These are phyloP conservation scores for Penicillium canescens DNA, from an alignment of 495 filamentous ascomycete genomes.

Conservation along the genomic window DNA sequence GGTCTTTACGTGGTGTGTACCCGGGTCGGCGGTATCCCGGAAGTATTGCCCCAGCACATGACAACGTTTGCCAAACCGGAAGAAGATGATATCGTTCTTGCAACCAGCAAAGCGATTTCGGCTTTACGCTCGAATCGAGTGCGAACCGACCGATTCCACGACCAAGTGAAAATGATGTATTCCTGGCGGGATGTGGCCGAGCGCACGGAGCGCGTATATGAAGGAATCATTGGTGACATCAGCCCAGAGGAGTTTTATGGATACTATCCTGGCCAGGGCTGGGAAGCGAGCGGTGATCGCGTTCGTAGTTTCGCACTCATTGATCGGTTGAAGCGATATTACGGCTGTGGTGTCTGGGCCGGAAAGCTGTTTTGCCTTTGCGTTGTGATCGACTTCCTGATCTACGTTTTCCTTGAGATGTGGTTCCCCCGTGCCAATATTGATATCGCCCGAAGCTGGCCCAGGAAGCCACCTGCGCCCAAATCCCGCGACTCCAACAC, in stretches of 20 bases:
- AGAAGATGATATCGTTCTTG: conserved; percentile 65
- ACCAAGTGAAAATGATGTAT: conserved; percentile 97
- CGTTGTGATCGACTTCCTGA: conserved; percentile 87
- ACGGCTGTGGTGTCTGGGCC: conserved; percentile 99
- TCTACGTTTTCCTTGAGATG: conserved; percentile 85
- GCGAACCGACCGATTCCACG: conserved; percentile 90
- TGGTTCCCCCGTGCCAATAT: conserved; percentile 82
- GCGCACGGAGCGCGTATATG: conserved; percentile 91
- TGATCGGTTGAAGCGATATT: conserved; percentile 91
- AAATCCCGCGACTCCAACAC: conserved; percentile 9
- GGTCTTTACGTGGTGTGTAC: conserved; percentile 96
- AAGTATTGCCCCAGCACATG: conserved; percentile 88
- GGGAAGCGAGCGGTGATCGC: conserved; percentile 71
- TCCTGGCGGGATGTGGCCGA: conserved; percentile 93
- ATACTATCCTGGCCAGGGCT: conserved; percentile 60
- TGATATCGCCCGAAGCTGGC: conserved; percentile 89
- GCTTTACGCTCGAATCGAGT: conserved; percentile 88
- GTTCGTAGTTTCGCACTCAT: conserved; percentile 88
- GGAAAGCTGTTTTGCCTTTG: conserved; percentile 96
- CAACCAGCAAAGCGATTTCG: conserved; percentile 78
- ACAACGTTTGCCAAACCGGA: conserved; percentile 81
- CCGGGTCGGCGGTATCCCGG: conserved; percentile 92
- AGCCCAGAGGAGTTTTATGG: conserved; percentile 87
- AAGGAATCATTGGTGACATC: conserved; percentile 82
- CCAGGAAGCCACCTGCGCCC: conserved; percentile 58